Evolutionary conservation across 1,139 yeast species (phyloP), one percentile per base, ranked within the genome.

Genomic region (Sugiyamaella grinbergsii): DNA sequence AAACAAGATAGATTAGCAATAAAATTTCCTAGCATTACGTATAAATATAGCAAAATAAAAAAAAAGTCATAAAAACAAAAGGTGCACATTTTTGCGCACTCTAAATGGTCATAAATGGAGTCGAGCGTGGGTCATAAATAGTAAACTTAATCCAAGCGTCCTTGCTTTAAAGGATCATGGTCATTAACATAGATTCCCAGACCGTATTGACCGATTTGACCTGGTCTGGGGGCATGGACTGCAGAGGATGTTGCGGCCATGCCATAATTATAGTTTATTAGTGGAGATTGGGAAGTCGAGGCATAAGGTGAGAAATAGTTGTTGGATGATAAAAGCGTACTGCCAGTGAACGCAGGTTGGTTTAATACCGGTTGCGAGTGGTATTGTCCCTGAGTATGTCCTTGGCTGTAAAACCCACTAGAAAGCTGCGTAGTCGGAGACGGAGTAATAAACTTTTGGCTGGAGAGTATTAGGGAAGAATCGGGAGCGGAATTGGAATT

Each of bases 151-250:
- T n/a, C n/a, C n/a, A 26, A 16, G 18, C 24, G 33, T 22, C 8
- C 22, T 18, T 16, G 26, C 10, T 13, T 40, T 28, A 26, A 40
- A 22, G 18, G 13, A n/a, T 32, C 47, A 22, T 29, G 40, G 2
- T 43, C 47, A 22, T 43, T 34, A 34, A 34, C 42, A 23, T 34
- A 43, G 15, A 43, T 43, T 5, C 47, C 47, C 26, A 43, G 19
- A 13, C 47, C 47, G 36, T 3, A 34, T 22, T 43, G 47, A 3
- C 47, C 39, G 8, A 34, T 11, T 5, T 29, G 45, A 13, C 37
- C 46, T 23, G 37, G 39, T 24, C 46, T 34, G 23, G 39, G 39
- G 20, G 44, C n/a, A 41, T 26, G 42, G n/a, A 38, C 32, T n/a
- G 13, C 16, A 7, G 42, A 38, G 8, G 42, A 15, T 5, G 42